Evolutionary conservation across 495 filamentous ascomycete species (phyloP).

Genomic region (Sphaerosporella brunnea): DNA sequence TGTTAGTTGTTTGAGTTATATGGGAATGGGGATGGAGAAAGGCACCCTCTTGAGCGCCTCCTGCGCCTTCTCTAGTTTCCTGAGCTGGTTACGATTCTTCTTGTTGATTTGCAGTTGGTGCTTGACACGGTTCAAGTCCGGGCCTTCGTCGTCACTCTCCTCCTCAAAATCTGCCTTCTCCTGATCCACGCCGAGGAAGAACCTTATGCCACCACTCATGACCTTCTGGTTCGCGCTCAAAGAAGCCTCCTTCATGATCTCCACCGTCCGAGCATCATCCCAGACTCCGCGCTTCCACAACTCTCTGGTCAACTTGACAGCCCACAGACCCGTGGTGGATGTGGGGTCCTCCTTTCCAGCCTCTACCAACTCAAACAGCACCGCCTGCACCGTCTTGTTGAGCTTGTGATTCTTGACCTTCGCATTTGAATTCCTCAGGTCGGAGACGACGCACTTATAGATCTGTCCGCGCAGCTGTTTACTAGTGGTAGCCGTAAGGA

Average conservation of each 20-base stretch:
- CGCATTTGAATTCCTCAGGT: constrained; percentile 66
- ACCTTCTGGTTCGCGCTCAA: constrained; percentile 68
- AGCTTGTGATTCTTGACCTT: constrained; percentile 78
- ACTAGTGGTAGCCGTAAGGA: constrained; percentile 68
- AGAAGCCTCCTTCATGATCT: constrained; percentile 51
- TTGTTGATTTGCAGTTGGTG: constrained; percentile 86
- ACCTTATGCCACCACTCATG: constrained; percentile 64
- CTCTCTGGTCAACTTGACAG: constrained; percentile 74
- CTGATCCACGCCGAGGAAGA: constrained; percentile 90
- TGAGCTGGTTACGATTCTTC: constrained; percentile 55
- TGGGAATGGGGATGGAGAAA: constrained; percentile 2
- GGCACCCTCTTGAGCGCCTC: constrained; percentile 46
- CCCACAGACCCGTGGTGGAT: constrained; percentile 79
- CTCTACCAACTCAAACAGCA: constrained; percentile 75
- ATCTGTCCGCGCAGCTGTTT: constrained; percentile 70
- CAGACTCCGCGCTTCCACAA: constrained; percentile 79
- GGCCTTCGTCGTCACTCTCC: constrained; percentile 65
- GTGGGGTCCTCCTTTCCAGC: constrained; percentile 46
- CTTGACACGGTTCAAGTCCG: constrained; percentile 64
- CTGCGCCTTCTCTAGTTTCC: constrained; percentile 58
- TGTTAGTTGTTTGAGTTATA: no score
- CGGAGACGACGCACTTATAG: constrained; percentile 79
- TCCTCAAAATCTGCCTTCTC: constrained; percentile 84
- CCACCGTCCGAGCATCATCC: constrained; percentile 62
- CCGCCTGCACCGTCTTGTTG: constrained; percentile 81